phyloP scores from a whole-genome alignment of 1,139 yeast species.

The Lodderomyces elongisporus region DNA sequence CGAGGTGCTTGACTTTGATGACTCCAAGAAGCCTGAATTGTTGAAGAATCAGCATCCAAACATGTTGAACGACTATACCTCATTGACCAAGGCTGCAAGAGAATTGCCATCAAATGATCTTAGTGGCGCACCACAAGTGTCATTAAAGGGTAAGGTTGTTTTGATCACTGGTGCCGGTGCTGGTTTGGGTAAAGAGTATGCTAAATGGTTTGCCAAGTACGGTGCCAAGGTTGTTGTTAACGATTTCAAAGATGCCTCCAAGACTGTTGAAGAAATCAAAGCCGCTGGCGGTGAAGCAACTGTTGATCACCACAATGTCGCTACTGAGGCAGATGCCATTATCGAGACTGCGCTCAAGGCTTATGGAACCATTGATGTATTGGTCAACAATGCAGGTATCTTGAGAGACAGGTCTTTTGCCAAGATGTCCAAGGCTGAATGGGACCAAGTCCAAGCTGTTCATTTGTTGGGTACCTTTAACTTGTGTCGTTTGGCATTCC shows the following conservation, averaged over 20 bases:
- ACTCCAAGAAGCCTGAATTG: constrained; percentile 47
- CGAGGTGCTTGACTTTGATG: constrained; percentile 58
- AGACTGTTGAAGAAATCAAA: constrained; percentile 75
- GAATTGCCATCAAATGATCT: constrained; percentile 55
- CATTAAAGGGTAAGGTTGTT: constrained; percentile 79
- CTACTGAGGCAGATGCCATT: constrained; percentile 69
- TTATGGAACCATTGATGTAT: constrained; percentile 81
- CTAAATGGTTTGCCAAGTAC: constrained; percentile 74
- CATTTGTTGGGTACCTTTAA: constrained; percentile 81
- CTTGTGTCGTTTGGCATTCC: constrained; percentile 91
- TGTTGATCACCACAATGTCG: constrained; percentile 78
- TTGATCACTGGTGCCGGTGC: constrained; percentile 95
- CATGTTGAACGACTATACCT: constrained; percentile 54
- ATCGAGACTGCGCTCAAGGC: constrained; percentile 71
- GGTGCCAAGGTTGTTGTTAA: constrained; percentile 96
- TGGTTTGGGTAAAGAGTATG: constrained; percentile 91
- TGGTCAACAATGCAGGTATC: constrained; percentile 92
- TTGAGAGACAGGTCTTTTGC: constrained; percentile 84
- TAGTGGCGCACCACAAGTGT: constrained; percentile 42
- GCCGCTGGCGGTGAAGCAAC: constrained; percentile 78
- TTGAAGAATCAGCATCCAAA: constrained; percentile 62
- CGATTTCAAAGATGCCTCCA: constrained; percentile 74
- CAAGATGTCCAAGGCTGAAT: constrained; percentile 78
- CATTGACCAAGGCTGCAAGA: constrained; percentile 50
- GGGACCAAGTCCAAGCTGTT: constrained; percentile 78